A percentile compares a stretch with the other conserved stretches of the same genome.
Conservation (phyloP, 2,329 filamentous ascomycete genomes). For the Parafenestella ontariensis region DNA sequence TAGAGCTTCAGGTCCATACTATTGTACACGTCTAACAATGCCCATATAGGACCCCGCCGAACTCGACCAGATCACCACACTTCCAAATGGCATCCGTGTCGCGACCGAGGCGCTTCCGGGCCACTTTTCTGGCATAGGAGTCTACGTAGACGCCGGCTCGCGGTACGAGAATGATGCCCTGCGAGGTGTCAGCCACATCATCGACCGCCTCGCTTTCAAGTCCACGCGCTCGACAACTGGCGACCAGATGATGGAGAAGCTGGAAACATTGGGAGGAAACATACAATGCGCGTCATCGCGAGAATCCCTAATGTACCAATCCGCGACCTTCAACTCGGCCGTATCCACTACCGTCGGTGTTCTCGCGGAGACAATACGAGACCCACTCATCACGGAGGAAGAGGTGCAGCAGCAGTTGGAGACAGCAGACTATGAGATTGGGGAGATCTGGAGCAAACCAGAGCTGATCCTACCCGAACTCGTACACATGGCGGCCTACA, state of each 20-base stretch:
- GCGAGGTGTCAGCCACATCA: conserved; percentile 91
- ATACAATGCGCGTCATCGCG: conserved; percentile 96
- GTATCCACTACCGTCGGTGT: conserved; percentile 83
- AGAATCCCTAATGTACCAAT: conserved; percentile 98
- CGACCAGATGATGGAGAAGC: conserved; percentile 85
- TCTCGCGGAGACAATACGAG: conserved; percentile 90
- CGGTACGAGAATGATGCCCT: conserved; percentile 88
- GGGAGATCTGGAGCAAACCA: conserved; percentile 96
- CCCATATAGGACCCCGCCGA: conserved; percentile 76
- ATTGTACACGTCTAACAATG: conserved; percentile 7
- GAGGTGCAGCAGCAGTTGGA: conserved; percentile 87
- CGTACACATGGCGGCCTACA: conserved; percentile 93
- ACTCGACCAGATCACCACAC: conserved; percentile 84
- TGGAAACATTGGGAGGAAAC: conserved; percentile 91
- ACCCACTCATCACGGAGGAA: conserved; percentile 82
- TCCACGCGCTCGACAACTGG: conserved; percentile 73
- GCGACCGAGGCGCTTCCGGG: conserved; percentile 94
- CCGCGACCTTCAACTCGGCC: conserved; percentile 93
- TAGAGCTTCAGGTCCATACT: conserved; percentile 8
- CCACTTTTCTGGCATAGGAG: conserved; percentile 91
- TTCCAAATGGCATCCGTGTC: conserved; percentile 91
- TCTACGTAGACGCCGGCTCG: conserved; percentile 95
- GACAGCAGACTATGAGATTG: conserved; percentile 94
- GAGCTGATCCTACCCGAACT: conserved; percentile 95
- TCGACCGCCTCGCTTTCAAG: conserved; percentile 96